phyloP scores from a whole-genome alignment of 208 protist species.

The Trypanosoma cruzi region DNA sequence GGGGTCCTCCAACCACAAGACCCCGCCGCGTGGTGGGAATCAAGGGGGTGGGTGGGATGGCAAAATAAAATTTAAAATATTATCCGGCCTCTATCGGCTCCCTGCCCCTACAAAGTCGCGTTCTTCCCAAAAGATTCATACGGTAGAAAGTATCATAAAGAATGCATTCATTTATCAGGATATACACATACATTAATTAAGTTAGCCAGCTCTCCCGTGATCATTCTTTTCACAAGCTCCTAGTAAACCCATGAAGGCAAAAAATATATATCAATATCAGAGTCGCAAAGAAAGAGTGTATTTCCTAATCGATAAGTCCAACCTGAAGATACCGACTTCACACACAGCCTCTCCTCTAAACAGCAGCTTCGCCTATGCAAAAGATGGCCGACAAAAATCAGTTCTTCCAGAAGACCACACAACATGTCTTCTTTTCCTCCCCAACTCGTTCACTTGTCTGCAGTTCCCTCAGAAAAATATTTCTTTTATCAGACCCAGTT shows the following conservation, averaged over 20 bases:
- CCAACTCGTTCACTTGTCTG: neutral
- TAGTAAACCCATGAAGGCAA: neutral
- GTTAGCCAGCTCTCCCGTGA: too few species aligned
- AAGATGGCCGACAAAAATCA: neutral
- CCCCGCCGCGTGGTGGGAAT: too few species aligned
- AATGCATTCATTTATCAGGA: too few species aligned
- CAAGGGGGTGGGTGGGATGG: too few species aligned
- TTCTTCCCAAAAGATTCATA: too few species aligned
- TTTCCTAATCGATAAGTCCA: neutral
- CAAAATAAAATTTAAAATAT: too few species aligned
- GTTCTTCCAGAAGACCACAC: neutral
- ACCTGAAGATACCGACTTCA: neutral
- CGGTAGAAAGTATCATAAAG: too few species aligned
- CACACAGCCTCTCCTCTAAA: neutral
- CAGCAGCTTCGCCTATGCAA: neutral
- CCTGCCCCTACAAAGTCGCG: too few species aligned
- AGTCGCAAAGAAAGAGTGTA: neutral
- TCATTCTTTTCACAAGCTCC: too few species aligned
- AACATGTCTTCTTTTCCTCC: neutral
- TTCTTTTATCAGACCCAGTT: constrained; percentile 51
- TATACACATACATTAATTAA: too few species aligned
- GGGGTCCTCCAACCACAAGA: too few species aligned
- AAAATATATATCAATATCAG: neutral
- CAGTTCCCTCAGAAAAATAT: constrained; percentile 36
- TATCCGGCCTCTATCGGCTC: too few species aligned